phyloP scores from a whole-genome alignment of 371 early-diverging fungal species.

The Aphelidium insulamus region DNA sequence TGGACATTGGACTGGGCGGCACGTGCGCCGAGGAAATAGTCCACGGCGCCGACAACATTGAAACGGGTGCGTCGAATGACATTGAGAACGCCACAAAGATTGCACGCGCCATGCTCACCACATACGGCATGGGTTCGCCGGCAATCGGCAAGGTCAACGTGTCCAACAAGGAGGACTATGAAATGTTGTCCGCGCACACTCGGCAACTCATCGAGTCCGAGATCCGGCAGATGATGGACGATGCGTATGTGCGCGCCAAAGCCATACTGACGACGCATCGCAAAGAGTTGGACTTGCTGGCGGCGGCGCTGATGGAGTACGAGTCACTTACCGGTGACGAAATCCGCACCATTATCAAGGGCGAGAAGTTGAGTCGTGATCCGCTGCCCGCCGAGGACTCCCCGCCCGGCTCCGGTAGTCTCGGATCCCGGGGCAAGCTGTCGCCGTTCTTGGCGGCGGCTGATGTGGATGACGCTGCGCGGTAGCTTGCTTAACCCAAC shows the following conservation, averaged over 20 bases:
- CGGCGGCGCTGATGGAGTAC: conserved; percentile 70
- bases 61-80: conserved; percentile 81
- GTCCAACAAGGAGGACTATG: conserved; percentile 39
- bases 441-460: too few relatives aligned
- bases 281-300: conserved; percentile 73
- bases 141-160: conserved; percentile 51
- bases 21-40: conserved; percentile 87
- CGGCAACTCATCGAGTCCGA: conserved; percentile 64
- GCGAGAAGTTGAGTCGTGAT: too few relatives aligned
- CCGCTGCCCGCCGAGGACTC: too few relatives aligned
- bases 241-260: conserved; percentile 29
- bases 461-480: too few relatives aligned
- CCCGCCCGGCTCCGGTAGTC: too few relatives aligned
- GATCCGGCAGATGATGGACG: conserved; percentile 44
- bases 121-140: conserved; percentile 93
- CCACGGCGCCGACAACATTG: conserved; percentile 77
- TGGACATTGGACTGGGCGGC: conserved; percentile 95
- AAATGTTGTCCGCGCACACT: conserved; percentile 39
- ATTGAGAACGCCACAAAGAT: conserved; percentile 72
- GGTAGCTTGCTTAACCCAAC: too few relatives aligned
- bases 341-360: conserved; percentile 49
- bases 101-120: conserved; percentile 75
- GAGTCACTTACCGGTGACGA: conserved; percentile 81
- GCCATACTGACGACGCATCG: conserved; percentile 42
- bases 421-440: too few relatives aligned